These are phyloP conservation scores for Gymnopilus junonius DNA, from an alignment of 768 basidiomycete genomes.

Conservation along the genomic window DNA sequence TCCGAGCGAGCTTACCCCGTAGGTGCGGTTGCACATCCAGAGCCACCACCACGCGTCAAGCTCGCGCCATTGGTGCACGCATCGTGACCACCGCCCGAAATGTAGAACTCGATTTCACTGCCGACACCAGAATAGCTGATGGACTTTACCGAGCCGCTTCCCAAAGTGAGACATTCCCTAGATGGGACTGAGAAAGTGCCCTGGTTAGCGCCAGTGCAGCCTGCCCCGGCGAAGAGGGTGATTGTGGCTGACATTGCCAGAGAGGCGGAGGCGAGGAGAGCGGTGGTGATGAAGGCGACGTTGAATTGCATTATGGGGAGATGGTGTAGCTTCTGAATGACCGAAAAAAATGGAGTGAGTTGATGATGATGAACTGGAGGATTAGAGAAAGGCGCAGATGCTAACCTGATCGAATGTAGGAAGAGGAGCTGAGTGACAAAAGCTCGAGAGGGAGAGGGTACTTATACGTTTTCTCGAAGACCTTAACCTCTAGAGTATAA, in stretches of 20 bases:
- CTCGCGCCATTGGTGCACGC: conserved; percentile 19
- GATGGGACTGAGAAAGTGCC: not conserved
- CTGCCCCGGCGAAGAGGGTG: conserved; percentile 7
- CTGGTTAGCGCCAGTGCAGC: conserved; percentile 4
- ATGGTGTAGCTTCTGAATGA: conserved; percentile 20
- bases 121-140: conserved; percentile 22
- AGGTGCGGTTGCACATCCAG: conserved; percentile 23
- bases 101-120: conserved; percentile 19
- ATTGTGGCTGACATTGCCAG: conserved; percentile 17
- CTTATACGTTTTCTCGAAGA: conserved; percentile 14
- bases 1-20: conserved; percentile 18
- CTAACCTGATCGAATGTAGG: conserved; percentile 11
- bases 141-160: conserved; percentile 19
- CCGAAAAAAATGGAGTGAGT: not conserved
- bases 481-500: not conserved
- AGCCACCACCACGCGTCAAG: conserved; percentile 11
- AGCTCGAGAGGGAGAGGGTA: conserved; percentile 1
- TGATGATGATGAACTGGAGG: not conserved
- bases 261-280: conserved; percentile 20
- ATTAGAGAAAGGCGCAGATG: not conserved
- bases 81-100: conserved; percentile 21
- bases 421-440: conserved; percentile 14
- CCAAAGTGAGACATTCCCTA: conserved; percentile 13
- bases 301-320: conserved; percentile 25
- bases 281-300: conserved; percentile 12